Evolutionary conservation across 176 grass and related monocot species (phyloP), one percentile per base, ranked within the genome.

Genomic region (Bothriochloa decipiens): DNA sequence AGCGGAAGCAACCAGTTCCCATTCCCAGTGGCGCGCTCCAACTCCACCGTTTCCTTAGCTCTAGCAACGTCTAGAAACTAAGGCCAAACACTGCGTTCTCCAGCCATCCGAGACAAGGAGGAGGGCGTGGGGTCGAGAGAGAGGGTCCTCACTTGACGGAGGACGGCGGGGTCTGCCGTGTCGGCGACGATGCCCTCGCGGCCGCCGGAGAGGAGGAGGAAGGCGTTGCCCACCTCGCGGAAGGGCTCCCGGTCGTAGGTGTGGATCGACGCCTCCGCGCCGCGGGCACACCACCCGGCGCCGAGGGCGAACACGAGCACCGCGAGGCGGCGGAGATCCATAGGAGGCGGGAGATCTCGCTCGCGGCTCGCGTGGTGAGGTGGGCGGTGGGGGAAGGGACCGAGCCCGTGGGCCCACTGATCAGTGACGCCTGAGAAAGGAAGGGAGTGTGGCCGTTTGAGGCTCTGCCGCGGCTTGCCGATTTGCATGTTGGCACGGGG

Each of bases 191-290:
- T 84, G 46, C 96, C 96, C 84, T 99, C 96, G 82, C 96, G 96
- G 45, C 96, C 96, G 41, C 96, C 96, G 82, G 93, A 96, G n/a
- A n/a, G n/a, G 83, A 99, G 93, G 74, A 99, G 96, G 88, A 99
- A 92, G 32, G 96, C 91, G 80, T 99, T 99, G 18, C 96, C 96
- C 66, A 99, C 96, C 85, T 99, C 96, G 70, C 91, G 91, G 88
- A 99, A 99, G 28, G 96, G 86, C 84, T 96, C 91, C 81, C 77
- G 81, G 28, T 90, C 84, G 91, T 99, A 99, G 57, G 90, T 93
- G 84, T 99, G 96, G 90, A 99, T 94, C 39, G 96, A 99, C 46
- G 87, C 96, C 64, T 92, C 87, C 66, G 74, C 91, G 45, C 86
- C 40, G 39, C 75, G 23, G 53, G 20, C 61, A 62, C 70, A 75